Percentiles rank a stretch among this genome's conserved stretches.
These are phyloP conservation scores for Leucocoprinus sp. DNA, from an alignment of 768 basidiomycete genomes.

Conservation along the genomic window DNA sequence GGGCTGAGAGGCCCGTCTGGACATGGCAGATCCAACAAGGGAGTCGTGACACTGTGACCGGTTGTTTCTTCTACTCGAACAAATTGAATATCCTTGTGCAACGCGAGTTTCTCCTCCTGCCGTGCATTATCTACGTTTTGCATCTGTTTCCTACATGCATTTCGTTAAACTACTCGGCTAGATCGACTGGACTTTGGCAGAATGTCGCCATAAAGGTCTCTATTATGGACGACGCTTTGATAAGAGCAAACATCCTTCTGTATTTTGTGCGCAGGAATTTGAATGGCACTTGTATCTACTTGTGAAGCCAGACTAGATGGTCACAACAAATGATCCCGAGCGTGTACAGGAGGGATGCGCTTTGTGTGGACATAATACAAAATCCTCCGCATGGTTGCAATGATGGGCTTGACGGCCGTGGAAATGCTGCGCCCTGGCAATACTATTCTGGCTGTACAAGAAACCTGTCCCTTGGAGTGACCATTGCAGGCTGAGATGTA, in stretches of 20 bases:
- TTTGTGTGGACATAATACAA: no score
- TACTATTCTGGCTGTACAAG: no score
- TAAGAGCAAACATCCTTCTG: conserved; percentile 3
- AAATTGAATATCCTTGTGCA: no score
- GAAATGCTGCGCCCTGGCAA: no score
- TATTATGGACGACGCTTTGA: conserved; percentile 13
- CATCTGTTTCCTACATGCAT: conserved; percentile 11
- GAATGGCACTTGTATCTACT: neutral
- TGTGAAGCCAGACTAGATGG: no score
- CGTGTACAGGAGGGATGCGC: no score
- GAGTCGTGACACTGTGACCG: neutral
- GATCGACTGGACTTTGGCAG: conserved; percentile 10
- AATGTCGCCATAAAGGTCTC: conserved; percentile 8
- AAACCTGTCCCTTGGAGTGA: no score
- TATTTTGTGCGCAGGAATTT: neutral
- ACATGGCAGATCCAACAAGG: conserved; percentile 14
- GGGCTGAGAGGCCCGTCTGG: conserved; percentile 23
- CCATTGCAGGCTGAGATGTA: no score
- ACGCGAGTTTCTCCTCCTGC: neutral
- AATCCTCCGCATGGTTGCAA: no score
- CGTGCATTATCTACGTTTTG: conserved; percentile 16
- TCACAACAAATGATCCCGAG: no score
- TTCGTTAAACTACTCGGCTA: conserved; percentile 16
- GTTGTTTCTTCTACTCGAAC: no score
- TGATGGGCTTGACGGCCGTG: no score